Percentiles rank a stretch among this genome's conserved stretches.
Evolutionary conservation across 202 grass and related monocot genomes (phyloP).

Genomic region (Dendrocalamus latiflorus): DNA sequence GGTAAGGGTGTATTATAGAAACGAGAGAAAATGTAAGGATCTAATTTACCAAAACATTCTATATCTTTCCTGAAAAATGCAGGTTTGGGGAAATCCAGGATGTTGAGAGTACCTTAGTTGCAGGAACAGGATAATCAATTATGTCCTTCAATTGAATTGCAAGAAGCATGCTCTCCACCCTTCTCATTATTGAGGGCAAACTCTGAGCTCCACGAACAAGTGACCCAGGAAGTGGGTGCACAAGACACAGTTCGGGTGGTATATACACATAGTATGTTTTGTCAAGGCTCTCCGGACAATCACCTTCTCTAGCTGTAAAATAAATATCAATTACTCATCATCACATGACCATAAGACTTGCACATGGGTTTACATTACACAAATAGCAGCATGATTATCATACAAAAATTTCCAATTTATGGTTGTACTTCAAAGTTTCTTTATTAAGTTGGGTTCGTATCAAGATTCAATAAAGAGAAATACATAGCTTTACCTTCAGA

Average conservation of each 20-base stretch:
- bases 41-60: neutral
- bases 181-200: constrained; percentile 96
- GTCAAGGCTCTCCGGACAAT: constrained; percentile 75
- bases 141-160: constrained; percentile 92
- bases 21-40: neutral
- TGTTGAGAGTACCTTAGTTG: constrained; percentile 54
- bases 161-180: constrained; percentile 98
- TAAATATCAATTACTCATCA: neutral
- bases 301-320: constrained; percentile 64
- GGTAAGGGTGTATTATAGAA: neutral
- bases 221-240: constrained; percentile 89
- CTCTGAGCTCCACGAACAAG: constrained; percentile 92
- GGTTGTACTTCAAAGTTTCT: constrained; percentile 3
- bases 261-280: constrained; percentile 99
- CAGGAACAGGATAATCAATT: constrained; percentile 85
- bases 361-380: neutral
- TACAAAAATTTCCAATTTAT: neutral
- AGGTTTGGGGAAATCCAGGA: neutral
- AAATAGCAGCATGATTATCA: constrained; percentile 23
- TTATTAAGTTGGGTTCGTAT: neutral
- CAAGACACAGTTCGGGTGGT: constrained; percentile 87
- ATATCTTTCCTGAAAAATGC: neutral
- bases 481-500: constrained; percentile 65
- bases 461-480: neutral
- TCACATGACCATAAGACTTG: neutral